A percentile compares a stretch with the other conserved stretches of the same genome.
Conservation (phyloP, 208 protist species). For the Crithidia acanthocephali region DNA sequence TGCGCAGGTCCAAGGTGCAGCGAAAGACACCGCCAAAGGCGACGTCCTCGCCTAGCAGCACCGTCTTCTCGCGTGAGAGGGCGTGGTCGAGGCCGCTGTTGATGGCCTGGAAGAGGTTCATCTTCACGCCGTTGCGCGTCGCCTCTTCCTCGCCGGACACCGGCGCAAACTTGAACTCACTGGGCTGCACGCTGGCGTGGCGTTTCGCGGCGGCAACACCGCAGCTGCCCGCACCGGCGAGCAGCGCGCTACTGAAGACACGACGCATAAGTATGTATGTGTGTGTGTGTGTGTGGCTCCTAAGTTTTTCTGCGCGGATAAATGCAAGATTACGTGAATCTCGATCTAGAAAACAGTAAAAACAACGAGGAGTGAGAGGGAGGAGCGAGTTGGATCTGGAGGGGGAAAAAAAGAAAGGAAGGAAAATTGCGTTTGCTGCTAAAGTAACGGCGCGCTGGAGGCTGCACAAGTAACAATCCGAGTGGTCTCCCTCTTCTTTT, state of each 20-base stretch:
- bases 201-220: slow-evolving; percentile 18
- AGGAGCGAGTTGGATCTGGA: too few relatives aligned
- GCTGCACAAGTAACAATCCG: too few relatives aligned
- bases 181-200: slow-evolving; percentile 36
- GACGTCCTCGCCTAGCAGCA: slow-evolving; percentile 98
- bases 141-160: slow-evolving; percentile 38
- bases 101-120: slow-evolving; percentile 95
- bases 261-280: slow-evolving; percentile 18
- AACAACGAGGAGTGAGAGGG: too few relatives aligned
- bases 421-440: background rate
- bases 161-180: slow-evolving; percentile 43
- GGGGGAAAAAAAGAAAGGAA: slow-evolving; percentile 9
- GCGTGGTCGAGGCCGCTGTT: slow-evolving; percentile 96
- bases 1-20: slow-evolving; percentile 81
- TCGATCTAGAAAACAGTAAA: too few relatives aligned
- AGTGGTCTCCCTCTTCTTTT: too few relatives aligned
- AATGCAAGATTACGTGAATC: background rate
- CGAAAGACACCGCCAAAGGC: slow-evolving; percentile 98
- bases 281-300: too few relatives aligned
- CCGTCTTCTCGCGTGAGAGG: slow-evolving; percentile 81
- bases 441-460: too few relatives aligned
- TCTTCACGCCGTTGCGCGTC: slow-evolving; percentile 52
- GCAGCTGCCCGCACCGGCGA: background rate
- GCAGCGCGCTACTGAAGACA: background rate
- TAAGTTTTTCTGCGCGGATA: background rate